Base-by-base conservation (phyloP, 495 filamentous ascomycete genomes). In the Daldinia decipiens region DNA sequence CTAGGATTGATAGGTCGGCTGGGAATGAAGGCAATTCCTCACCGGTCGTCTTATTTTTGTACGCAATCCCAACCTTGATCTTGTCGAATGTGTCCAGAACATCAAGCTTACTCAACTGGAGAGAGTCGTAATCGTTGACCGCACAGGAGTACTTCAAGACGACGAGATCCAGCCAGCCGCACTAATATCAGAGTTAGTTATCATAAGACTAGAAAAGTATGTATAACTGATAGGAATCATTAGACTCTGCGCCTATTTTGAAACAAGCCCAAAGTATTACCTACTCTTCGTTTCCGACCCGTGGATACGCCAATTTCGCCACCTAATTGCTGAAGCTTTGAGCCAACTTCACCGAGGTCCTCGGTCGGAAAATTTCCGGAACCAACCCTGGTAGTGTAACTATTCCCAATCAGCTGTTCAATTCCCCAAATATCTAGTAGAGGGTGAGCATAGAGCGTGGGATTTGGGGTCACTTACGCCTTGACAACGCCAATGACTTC, bases 101-200 rank as follows among this genome's bases (percentile, higher is more conserved):
- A 11, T 53, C 51, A 17, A 53, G 51, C 21, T 53, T 53, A 11
- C 51, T 53, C 51, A 53, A 31, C 27, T 53, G 51, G 5, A 53
- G 51, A n/a, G 51, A 53, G 9, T 53, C 51, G 19, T 53, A 53
- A 26, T 53, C 51, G 5, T 53, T 53, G 26, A 53, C 51, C 26
- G 51, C 51, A 53, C 51, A 53, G 6, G 51, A 53, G n/a, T 53
- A 53, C n/a, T 53, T 27, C 51, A 53, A 53, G 26, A 53, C 51
- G n/a, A 53, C 51, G 1, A 53, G 51, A 53, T 53, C 51, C 24
- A 53, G 26, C 51, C 51, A 53, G 51, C 51, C 51, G 26, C 51
- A 53, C 51, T 53, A 29, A 53, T 53, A 53, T 15, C 6, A 21
- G 12, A 5, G 51, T 53, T 31, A 53, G 26, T 17, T n/a, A 17